Base-by-base conservation (phyloP, 352 stramenopile species). In the Phytopythium montanum region DNA sequence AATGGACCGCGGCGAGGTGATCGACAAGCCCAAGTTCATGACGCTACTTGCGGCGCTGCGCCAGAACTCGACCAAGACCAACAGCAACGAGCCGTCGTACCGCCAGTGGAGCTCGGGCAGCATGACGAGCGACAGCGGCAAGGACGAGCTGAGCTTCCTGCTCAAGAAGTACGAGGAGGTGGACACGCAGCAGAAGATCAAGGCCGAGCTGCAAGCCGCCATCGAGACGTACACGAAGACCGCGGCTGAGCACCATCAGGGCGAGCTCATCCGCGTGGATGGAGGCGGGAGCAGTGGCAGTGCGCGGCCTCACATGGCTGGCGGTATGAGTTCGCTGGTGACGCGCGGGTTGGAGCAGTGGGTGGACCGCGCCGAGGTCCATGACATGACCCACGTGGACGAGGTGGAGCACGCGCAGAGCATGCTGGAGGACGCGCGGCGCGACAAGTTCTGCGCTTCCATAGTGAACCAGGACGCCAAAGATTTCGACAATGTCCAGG, bases 351-450 rank as follows among this genome's bases (percentile, higher is more conserved):
- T 92, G 10, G 80, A 92, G 59, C 67, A 62, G 28, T 83, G 69
- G 56, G 77, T 92, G 26, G 79, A 92, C 26, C 65, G 72, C 39
- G 83, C 83, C 4, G 83, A 92, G 45, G 69, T 78, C 50, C 70
- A 90, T 60, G 79, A 85, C 31, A 76, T 90, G 62, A 90, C 83
- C 1, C 80, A 88, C 54, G 61, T 89, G 29, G 76, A 86, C 10
- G 83, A 92, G 54, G 83, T 92, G 36, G 77, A 90, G 51, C 73
- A 68, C 23, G 82, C 82, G 14, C 82, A 92, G 52, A 82, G 81
- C 44, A 75, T 87, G 61, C 61, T 92, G 10, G 80, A 90, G 56
- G 76, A 88, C 46, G 68, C 76, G 23, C 75, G 77, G 39, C 75
- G 81, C 33, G 75, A 90, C 48, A 79, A 63, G 39, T 88, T 92